A percentile compares a stretch with the other conserved stretches of the same genome.
Evolutionary conservation across 768 basidiomycete species (phyloP).

Genomic region (Hericium coralloides): DNA sequence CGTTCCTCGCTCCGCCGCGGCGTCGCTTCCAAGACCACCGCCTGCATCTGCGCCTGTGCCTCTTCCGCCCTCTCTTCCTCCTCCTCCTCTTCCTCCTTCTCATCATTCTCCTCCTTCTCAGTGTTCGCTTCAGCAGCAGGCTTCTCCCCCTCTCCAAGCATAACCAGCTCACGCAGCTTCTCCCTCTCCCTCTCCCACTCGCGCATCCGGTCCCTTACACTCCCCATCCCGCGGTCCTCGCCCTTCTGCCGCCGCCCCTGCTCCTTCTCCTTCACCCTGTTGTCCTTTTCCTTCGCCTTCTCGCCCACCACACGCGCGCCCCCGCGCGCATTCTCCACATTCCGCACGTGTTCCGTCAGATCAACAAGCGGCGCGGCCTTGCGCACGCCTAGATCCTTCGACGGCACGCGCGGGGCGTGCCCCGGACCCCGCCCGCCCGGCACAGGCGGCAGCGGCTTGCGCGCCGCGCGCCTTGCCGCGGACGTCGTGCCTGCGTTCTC

Average conservation of each 20-base stretch:
- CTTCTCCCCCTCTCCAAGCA: slow-evolving; percentile 48
- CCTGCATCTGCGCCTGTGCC: background rate
- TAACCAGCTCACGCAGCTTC: slow-evolving; percentile 60
- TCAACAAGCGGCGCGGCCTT: background rate
- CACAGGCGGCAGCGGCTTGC: slow-evolving; percentile 16
- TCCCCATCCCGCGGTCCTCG: slow-evolving; percentile 10
- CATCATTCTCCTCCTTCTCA: slow-evolving; percentile 4
- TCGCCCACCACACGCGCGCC: slow-evolving; percentile 7
- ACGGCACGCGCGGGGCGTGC: slow-evolving; percentile 1
- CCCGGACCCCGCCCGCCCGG: slow-evolving; percentile 5
- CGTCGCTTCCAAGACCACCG: background rate
- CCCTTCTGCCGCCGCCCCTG: slow-evolving; percentile 1
- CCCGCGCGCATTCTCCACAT: slow-evolving; percentile 17
- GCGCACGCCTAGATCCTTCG: slow-evolving; percentile 9
- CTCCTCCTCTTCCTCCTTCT: background rate
- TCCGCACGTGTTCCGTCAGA: slow-evolving; percentile 7
- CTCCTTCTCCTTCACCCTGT: background rate
- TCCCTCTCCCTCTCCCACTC: slow-evolving; percentile 73
- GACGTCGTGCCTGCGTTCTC: slow-evolving; percentile 22
- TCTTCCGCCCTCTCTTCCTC: background rate
- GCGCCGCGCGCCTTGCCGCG: slow-evolving; percentile 5
- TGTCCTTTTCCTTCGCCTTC: slow-evolving; percentile 5
- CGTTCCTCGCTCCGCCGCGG: background rate
- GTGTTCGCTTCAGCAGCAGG: slow-evolving; percentile 28
- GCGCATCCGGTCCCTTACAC: slow-evolving; percentile 49